Evolutionary conservation across 208 protist genomes (phyloP).

Genomic region (Leishmania braziliensis): DNA sequence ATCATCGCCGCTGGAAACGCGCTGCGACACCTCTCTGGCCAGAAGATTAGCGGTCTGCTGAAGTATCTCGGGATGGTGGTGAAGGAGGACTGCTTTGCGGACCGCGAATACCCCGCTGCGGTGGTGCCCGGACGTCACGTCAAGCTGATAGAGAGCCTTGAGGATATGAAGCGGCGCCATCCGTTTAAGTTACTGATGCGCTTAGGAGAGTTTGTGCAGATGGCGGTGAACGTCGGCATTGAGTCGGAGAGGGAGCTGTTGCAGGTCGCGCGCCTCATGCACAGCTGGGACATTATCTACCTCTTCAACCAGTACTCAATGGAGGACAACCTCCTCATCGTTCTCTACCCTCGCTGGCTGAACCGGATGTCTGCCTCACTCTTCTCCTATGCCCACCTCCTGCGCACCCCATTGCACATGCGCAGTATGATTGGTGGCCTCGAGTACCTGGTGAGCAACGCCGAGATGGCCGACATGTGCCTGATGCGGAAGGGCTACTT

Average conservation of each 20-base stretch:
- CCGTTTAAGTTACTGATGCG: constrained; percentile 81
- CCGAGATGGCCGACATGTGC: constrained; percentile 76
- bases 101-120: constrained; percentile 68
- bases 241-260: constrained; percentile 76
- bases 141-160: constrained; percentile 60
- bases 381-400: constrained; percentile 88
- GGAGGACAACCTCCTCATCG: constrained; percentile 67
- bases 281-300: constrained; percentile 89
- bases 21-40: constrained; percentile 54
- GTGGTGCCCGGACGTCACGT: constrained; percentile 78
- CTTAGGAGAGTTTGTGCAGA: constrained; percentile 71
- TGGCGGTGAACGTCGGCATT: constrained; percentile 67
- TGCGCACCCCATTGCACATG: constrained; percentile 82
- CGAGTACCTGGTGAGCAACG: constrained; percentile 75
- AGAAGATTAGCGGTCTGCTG: constrained; percentile 77
- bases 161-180: constrained; percentile 53
- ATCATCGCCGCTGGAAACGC: constrained; percentile 73
- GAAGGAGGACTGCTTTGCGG: constrained; percentile 66
- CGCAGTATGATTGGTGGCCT: constrained; percentile 86
- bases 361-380: constrained; percentile 74
- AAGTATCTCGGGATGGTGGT: constrained; percentile 60
- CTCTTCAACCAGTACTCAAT: constrained; percentile 69
- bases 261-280: constrained; percentile 78
- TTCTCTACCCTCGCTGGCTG: constrained; percentile 84
- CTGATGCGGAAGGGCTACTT: constrained; percentile 79